A percentile compares a stretch with the other conserved stretches of the same genome.
These are phyloP conservation scores for Botrytis tulipae DNA, from an alignment of 2,329 filamentous ascomycete genomes.

Conservation along the genomic window DNA sequence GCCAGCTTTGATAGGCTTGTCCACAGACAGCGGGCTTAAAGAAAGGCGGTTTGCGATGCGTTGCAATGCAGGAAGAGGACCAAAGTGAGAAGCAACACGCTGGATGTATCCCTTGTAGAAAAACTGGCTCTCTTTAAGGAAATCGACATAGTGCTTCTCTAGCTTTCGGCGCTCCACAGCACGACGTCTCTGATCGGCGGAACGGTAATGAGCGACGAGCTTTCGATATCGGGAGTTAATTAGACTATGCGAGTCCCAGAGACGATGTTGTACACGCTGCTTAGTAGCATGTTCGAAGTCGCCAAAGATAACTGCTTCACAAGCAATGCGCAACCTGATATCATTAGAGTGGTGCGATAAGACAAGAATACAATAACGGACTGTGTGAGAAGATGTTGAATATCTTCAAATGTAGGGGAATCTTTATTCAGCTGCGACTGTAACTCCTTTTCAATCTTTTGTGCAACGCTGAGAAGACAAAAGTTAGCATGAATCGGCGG, in stretches of 20 bases:
- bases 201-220: conserved; percentile 56
- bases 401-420: conserved; percentile 47
- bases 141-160: conserved; percentile 77
- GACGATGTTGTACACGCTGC: conserved; percentile 63
- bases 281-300: conserved; percentile 66
- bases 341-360: neutral
- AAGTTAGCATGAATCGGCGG: conserved; percentile 25
- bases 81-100: conserved; percentile 63
- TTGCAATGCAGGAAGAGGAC: conserved; percentile 34
- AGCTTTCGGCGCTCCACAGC: conserved; percentile 70
- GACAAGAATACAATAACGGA: conserved; percentile 25
- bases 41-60: conserved; percentile 37
- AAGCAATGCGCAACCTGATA: conserved; percentile 49
- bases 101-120: conserved; percentile 89
- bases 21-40: conserved; percentile 32
- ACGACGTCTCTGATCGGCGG: conserved; percentile 45
- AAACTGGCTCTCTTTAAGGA: conserved; percentile 81
- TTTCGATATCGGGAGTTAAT: conserved; percentile 79
- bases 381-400: conserved; percentile 41
- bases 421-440: conserved; percentile 47
- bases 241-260: conserved; percentile 77
- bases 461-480: conserved; percentile 40
- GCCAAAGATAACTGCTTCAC: conserved; percentile 68
- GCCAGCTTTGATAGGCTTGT: conserved; percentile 30
- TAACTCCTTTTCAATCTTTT: conserved; percentile 50